phyloP scores from a whole-genome alignment of 768 basidiomycete species.

The Podaxis mareebaensis region DNA sequence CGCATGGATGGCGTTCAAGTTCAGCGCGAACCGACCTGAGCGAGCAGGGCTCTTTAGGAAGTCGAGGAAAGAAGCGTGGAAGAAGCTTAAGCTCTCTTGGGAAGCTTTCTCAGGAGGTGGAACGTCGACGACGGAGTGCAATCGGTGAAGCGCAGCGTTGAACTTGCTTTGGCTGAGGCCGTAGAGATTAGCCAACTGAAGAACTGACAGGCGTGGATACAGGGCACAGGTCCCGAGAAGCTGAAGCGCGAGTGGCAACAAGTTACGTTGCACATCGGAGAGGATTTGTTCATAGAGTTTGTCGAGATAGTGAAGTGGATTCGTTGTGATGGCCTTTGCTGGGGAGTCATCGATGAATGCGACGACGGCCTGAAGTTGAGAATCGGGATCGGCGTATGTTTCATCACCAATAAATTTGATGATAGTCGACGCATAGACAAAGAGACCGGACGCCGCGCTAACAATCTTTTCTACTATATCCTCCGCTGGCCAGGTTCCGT shows the following conservation, averaged over 20 bases:
- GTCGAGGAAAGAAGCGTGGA: constrained; percentile 6
- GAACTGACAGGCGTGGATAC: not conserved
- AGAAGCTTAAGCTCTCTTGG: not conserved
- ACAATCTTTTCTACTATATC: constrained; percentile 13
- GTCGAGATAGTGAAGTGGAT: constrained; percentile 7
- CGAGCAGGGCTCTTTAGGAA: constrained; percentile 5
- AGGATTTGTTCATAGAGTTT: constrained; percentile 2
- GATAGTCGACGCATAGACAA: constrained; percentile 19
- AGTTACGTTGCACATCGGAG: not conserved
- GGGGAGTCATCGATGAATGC: constrained; percentile 6
- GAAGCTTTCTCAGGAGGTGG: not conserved
- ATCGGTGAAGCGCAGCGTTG: not conserved
- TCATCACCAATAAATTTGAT: constrained; percentile 20
- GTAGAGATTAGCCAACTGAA: constrained; percentile 6
- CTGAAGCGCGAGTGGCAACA: not conserved
- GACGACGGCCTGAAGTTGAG: not conserved
- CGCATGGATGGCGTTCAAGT: not conserved
- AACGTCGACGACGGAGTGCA: constrained; percentile 4
- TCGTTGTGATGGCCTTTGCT: not conserved
- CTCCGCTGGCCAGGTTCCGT: constrained; percentile 16
- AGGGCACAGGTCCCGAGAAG: not conserved
- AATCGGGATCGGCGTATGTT: not conserved
- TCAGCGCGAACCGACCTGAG: not conserved
- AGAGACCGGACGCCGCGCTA: constrained; percentile 17
- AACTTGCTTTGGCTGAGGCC: not conserved